Evolutionary conservation across 1,284 basidiomycete species (phyloP).

Genomic region (Sporisorium sorghi): DNA sequence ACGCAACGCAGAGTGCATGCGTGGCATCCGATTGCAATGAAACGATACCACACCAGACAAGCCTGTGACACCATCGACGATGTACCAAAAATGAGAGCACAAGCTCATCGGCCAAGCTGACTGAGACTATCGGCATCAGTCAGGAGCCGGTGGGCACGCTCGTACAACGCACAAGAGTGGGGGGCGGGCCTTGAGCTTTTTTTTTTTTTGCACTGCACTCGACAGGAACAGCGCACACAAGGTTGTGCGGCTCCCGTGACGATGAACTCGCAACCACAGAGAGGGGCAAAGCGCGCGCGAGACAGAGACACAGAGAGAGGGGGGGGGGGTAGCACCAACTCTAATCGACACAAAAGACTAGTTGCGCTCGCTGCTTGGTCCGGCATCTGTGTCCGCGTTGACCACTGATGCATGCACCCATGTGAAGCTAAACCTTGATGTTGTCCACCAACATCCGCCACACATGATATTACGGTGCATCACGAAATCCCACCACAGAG

Average conservation of each 20-base stretch:
- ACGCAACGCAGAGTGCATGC: not conserved
- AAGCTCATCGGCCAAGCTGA: constrained; percentile 17
- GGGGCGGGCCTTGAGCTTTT: constrained; percentile 1
- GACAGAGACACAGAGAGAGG: too few species aligned
- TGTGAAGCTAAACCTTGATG: constrained; percentile 32
- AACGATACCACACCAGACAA: not conserved
- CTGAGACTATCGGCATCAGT: constrained; percentile 9
- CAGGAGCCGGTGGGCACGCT: constrained; percentile 22
- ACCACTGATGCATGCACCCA: constrained; percentile 5
- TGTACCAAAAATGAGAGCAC: not conserved
- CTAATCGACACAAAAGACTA: too few species aligned
- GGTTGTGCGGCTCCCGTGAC: constrained; percentile 14
- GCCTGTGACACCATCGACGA: too few species aligned
- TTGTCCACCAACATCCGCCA: constrained; percentile 23
- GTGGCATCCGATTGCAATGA: not conserved
- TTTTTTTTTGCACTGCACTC: not conserved
- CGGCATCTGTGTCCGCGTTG: constrained; percentile 30
- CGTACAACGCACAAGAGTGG: not conserved
- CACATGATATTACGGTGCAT: constrained; percentile 3
- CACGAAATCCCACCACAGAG: not conserved
- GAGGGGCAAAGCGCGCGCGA: not conserved
- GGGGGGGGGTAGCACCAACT: too few species aligned
- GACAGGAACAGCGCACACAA: constrained; percentile 9
- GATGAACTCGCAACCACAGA: not conserved
- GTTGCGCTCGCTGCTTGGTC: too few species aligned